These are phyloP conservation scores for Exsudoporus frostii DNA, from an alignment of 768 basidiomycete species.

Conservation along the genomic window DNA sequence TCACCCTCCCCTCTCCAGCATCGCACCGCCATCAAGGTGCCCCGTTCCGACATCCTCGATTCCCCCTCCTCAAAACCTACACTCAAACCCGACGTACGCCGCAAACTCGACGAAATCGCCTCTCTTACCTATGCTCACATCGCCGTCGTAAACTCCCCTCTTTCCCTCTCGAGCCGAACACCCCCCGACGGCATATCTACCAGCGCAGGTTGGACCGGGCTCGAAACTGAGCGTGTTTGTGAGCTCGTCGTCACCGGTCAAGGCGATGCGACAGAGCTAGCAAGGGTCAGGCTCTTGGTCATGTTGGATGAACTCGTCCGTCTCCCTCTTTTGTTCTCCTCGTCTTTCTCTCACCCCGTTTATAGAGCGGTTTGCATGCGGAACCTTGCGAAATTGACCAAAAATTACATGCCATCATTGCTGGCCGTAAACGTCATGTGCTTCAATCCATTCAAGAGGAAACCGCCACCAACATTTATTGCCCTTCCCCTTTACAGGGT, in stretches of 20 bases:
- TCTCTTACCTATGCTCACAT: constrained; percentile 91
- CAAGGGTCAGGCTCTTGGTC: constrained; percentile 85
- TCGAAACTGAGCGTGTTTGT: constrained; percentile 93
- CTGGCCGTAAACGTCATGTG: constrained; percentile 81
- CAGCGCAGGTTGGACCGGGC: constrained; percentile 79
- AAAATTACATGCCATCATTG: constrained; percentile 88
- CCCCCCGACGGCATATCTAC: constrained; percentile 75
- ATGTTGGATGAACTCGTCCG: constrained; percentile 93
- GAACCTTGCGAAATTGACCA: constrained; percentile 93
- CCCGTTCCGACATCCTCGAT: constrained; percentile 91
- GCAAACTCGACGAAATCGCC: constrained; percentile 90
- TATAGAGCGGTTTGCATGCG: constrained; percentile 83
- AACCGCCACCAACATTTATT: constrained; percentile 95
- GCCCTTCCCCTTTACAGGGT: constrained; percentile 86
- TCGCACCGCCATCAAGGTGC: constrained; percentile 83
- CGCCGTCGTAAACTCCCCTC: constrained; percentile 85
- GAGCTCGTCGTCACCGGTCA: constrained; percentile 89
- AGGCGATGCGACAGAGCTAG: constrained; percentile 87
- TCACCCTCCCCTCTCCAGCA: constrained; percentile 46
- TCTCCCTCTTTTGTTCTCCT: constrained; percentile 13
- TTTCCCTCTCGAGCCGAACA: constrained; percentile 69
- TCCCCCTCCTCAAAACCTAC: constrained; percentile 72
- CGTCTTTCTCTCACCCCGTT: neutral
- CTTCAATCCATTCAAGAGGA: constrained; percentile 95
- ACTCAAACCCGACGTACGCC: constrained; percentile 78